Conservation (phyloP, 148 eudicot species). For the Vaccinium darrowii region DNA sequence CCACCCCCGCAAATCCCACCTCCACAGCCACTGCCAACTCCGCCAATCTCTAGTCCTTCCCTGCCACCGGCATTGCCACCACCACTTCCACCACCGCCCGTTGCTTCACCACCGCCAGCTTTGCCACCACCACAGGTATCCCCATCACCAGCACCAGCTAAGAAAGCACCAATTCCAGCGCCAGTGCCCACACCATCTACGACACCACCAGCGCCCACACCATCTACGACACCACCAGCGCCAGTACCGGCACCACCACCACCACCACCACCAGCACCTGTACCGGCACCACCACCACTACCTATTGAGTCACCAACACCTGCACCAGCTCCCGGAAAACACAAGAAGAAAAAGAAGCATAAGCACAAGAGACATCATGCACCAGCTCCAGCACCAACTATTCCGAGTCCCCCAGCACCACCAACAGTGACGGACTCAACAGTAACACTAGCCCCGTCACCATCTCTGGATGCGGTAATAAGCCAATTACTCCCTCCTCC, state of each 20-base stretch:
- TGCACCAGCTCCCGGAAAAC: conserved; percentile 62
- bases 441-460: conserved; percentile 83
- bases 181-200: conserved; percentile 27
- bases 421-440: conserved; percentile 43
- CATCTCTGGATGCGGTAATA: conserved; percentile 58
- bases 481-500: conserved; percentile 5
- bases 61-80: conserved; percentile 30
- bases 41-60: conserved; percentile 33
- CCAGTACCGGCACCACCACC: conserved; percentile 24
- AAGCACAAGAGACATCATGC: conserved; percentile 67
- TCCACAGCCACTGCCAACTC: conserved; percentile 25
- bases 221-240: conserved; percentile 26
- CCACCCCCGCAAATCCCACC: conserved; percentile 29
- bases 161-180: conserved; percentile 29
- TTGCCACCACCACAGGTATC: conserved; percentile 32
- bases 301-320: conserved; percentile 31
- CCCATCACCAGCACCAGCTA: conserved; percentile 34
- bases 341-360: conserved; percentile 58
- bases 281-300: conserved; percentile 27
- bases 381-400: conserved; percentile 78
- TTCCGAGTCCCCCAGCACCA: conserved; percentile 82
- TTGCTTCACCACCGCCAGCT: conserved; percentile 23
- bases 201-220: conserved; percentile 22
- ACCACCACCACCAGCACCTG: conserved; percentile 35
- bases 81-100: conserved; percentile 30